A percentile compares a stretch with the other conserved stretches of the same genome.
These are phyloP conservation scores for Eutypella sp. DNA, from an alignment of 2,329 filamentous ascomycete species.

Conservation along the genomic window DNA sequence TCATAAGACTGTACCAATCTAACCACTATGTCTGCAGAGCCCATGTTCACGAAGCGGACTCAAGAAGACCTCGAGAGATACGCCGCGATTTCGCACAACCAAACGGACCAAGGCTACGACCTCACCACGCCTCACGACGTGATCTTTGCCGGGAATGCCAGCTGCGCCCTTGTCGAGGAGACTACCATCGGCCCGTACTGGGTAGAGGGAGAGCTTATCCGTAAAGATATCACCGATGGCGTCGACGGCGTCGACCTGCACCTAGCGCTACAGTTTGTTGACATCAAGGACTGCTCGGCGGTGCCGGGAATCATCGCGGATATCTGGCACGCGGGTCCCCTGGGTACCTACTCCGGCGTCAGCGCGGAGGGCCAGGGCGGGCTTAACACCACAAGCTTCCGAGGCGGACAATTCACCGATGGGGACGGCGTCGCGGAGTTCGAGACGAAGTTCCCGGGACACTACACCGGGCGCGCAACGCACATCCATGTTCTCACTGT, in stretches of 20 bases:
- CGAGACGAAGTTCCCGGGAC: slow-evolving; percentile 30
- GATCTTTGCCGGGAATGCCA: slow-evolving; percentile 25
- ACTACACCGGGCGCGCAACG: slow-evolving; percentile 24
- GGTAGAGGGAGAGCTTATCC: slow-evolving; percentile 32
- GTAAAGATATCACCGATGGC: slow-evolving; percentile 32
- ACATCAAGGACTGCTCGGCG: slow-evolving; percentile 29
- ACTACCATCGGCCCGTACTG: slow-evolving; percentile 26
- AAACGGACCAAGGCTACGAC: slow-evolving; percentile 23
- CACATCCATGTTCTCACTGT: slow-evolving; percentile 30
- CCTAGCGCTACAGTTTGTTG: slow-evolving; percentile 35
- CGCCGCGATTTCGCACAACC: slow-evolving; percentile 19
- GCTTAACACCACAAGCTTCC: slow-evolving; percentile 26
- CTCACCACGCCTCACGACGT: slow-evolving; percentile 32
- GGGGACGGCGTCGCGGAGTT: slow-evolving; percentile 30
- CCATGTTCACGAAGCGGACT: slow-evolving; percentile 22
- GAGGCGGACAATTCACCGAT: slow-evolving; percentile 30
- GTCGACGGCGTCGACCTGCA: slow-evolving; percentile 32
- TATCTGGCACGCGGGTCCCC: slow-evolving; percentile 34
- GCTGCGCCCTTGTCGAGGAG: slow-evolving; percentile 23
- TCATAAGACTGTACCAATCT: neutral
- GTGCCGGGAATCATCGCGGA: slow-evolving; percentile 31
- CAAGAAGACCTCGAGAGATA: slow-evolving; percentile 21
- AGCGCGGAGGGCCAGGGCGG: slow-evolving; percentile 19
- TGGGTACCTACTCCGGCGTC: slow-evolving; percentile 34
- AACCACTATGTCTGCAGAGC: slow-evolving; percentile 8